These are phyloP conservation scores for Chalara sp. DNA, from an alignment of 2,329 filamentous ascomycete genomes.

Conservation along the genomic window DNA sequence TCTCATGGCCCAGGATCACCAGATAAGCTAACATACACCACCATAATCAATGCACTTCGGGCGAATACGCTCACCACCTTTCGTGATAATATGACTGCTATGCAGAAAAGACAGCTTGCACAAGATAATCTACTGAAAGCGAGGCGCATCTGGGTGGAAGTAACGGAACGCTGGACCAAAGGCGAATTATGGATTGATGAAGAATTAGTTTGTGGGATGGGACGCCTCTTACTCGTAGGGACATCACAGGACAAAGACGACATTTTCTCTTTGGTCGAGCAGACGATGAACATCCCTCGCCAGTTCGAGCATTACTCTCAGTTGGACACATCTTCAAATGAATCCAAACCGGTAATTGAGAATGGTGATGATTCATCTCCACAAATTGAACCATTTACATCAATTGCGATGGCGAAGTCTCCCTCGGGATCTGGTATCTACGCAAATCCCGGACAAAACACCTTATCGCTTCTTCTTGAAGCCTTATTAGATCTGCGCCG, in stretches of 20 bases:
- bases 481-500: slow-evolving; percentile 54
- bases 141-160: slow-evolving; percentile 73
- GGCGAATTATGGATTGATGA: slow-evolving; percentile 71
- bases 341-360: background rate
- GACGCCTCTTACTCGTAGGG: slow-evolving; percentile 64
- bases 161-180: slow-evolving; percentile 67
- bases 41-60: slow-evolving; percentile 72
- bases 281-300: slow-evolving; percentile 72
- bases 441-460: slow-evolving; percentile 44
- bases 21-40: slow-evolving; percentile 70
- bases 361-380: background rate
- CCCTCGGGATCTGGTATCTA: slow-evolving; percentile 21
- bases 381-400: slow-evolving; percentile 3
- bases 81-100: slow-evolving; percentile 21
- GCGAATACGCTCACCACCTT: slow-evolving; percentile 29
- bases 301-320: slow-evolving; percentile 17
- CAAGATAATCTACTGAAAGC: slow-evolving; percentile 55
- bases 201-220: slow-evolving; percentile 74
- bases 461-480: slow-evolving; percentile 63
- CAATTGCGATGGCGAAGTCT: slow-evolving; percentile 11
- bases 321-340: background rate
- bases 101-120: slow-evolving; percentile 25
- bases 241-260: slow-evolving; percentile 59
- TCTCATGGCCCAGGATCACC: slow-evolving; percentile 55
- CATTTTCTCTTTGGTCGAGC: slow-evolving; percentile 68